Evolutionary conservation across 169 alveolate species (phyloP).

Genomic region (Eimeria praecox): DNA sequence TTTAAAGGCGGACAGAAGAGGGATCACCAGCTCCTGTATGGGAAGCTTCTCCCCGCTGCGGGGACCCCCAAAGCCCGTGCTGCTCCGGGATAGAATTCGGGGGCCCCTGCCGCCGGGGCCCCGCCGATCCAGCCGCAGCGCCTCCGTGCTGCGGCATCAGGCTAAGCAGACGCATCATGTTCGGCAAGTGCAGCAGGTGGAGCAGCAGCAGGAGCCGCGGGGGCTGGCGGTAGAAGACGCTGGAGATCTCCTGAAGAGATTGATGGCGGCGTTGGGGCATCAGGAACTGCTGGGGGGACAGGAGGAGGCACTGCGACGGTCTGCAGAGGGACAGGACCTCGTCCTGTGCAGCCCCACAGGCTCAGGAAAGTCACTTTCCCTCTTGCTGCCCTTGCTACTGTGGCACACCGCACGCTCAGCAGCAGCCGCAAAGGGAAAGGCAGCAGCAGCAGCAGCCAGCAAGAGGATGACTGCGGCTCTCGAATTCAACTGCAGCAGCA

Average conservation of each 20-base stretch:
- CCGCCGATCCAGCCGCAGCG: neutral
- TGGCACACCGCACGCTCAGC: constrained; percentile 72
- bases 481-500: neutral
- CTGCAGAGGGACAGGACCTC: constrained; percentile 36
- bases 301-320: constrained; percentile 32
- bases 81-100: neutral
- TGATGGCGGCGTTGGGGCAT: constrained; percentile 34
- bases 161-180: neutral
- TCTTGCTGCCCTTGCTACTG: constrained; percentile 69
- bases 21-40: neutral
- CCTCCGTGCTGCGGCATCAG: constrained; percentile 1
- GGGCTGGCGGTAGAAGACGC: neutral
- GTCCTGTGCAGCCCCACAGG: constrained; percentile 54
- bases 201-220: neutral
- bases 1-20: neutral
- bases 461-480: neutral
- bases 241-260: neutral
- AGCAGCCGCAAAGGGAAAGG: constrained; percentile 35
- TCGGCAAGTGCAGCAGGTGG: neutral
- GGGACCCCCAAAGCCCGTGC: neutral
- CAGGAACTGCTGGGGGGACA: constrained; percentile 27
- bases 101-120: neutral
- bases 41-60: neutral
- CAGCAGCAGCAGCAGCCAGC: neutral
- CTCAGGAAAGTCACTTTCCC: constrained; percentile 47